Evolutionary conservation across 306 rosid species (phyloP), one percentile per base, ranked within the genome.

Genomic region (Psophocarpus tetragonolobus): DNA sequence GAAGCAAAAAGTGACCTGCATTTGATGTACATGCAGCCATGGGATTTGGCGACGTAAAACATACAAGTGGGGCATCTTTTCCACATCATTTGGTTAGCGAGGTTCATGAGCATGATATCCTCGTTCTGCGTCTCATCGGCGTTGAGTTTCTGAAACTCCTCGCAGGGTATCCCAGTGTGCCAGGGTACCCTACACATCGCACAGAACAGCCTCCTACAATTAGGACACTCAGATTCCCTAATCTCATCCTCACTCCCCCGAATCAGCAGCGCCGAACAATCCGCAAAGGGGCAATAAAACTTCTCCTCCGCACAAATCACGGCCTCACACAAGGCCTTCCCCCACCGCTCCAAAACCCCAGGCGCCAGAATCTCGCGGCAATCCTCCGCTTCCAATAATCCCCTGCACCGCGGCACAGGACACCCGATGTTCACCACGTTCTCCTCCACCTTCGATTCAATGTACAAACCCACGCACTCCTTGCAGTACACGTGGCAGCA

Each of bases 121-220:
- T 81, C 84, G 2, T 8, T 75, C 45, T 45, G 81, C 51, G 77
- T 74, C 83, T 84, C 90, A 0, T 84, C 82, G 24, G 29, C 20
- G 14, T 68, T 72, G 73, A 87, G 78, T 13, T 71, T 78, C 84
- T 87, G 76, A 76, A 87, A 84, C 44, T 81, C 84, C 0, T 12
- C 45, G 13, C 90, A 81, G 0, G 38, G 8, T 0, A 81, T 70
- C 2, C 82, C 90, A 0, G 27, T 8, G 48, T 87, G 93, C 93
- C 93, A 89, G 0, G 88, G 73, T 1, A 80, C 90, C 70, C 33
- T 81, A 44, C 90, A 89, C 71, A 56, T 53, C 0, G 74, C 86
- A 29, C 89, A 89, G 32, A 87, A 85, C 51, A 68, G 4, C 27
- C 89, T 85, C 57, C 11, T n/a, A 60, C 93, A 89, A 35, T 77